phyloP scores from a whole-genome alignment of 2,329 filamentous ascomycete species.

The Fusarium lateritium region DNA sequence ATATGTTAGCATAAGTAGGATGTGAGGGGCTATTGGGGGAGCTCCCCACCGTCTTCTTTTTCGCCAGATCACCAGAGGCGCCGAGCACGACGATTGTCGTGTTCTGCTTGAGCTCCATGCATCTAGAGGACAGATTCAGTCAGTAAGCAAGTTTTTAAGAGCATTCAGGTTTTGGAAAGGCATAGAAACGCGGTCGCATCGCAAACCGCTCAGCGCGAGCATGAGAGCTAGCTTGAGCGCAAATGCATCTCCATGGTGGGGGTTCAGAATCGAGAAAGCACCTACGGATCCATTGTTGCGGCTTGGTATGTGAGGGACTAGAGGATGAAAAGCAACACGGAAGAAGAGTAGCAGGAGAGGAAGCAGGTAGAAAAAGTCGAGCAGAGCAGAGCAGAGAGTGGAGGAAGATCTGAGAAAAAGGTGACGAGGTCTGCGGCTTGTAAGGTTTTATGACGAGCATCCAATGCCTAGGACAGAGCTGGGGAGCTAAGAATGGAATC shows the following conservation, averaged over 20 bases:
- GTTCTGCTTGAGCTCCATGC: slow-evolving; percentile 97
- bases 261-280: slow-evolving; percentile 43
- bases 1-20: slow-evolving; percentile 42
- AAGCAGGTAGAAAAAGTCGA: slow-evolving; percentile 16
- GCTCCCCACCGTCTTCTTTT: slow-evolving; percentile 94
- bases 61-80: slow-evolving; percentile 96
- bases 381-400: slow-evolving; percentile 27
- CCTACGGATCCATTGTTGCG: slow-evolving; percentile 49
- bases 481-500: slow-evolving; percentile 44
- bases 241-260: slow-evolving; percentile 41
- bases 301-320: slow-evolving; percentile 35
- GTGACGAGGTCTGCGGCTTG: slow-evolving; percentile 44
- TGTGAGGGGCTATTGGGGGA: slow-evolving; percentile 31
- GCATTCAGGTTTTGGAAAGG: slow-evolving; percentile 1
- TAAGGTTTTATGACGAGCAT: slow-evolving; percentile 52
- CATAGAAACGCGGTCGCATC: slow-evolving; percentile 22
- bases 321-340: slow-evolving; percentile 18
- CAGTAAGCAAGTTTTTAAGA: slow-evolving; percentile 28
- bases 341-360: slow-evolving; percentile 4
- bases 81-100: slow-evolving; percentile 97
- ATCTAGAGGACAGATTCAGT: slow-evolving; percentile 52
- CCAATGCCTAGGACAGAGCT: slow-evolving; percentile 33
- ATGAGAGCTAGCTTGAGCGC: slow-evolving; percentile 36
- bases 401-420: slow-evolving; percentile 43
- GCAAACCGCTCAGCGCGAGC: slow-evolving; percentile 39